A percentile compares a stretch with the other conserved stretches of the same genome.
Conservation (phyloP, 2,329 filamentous ascomycete species). For the Paramyrothecium roridum region DNA sequence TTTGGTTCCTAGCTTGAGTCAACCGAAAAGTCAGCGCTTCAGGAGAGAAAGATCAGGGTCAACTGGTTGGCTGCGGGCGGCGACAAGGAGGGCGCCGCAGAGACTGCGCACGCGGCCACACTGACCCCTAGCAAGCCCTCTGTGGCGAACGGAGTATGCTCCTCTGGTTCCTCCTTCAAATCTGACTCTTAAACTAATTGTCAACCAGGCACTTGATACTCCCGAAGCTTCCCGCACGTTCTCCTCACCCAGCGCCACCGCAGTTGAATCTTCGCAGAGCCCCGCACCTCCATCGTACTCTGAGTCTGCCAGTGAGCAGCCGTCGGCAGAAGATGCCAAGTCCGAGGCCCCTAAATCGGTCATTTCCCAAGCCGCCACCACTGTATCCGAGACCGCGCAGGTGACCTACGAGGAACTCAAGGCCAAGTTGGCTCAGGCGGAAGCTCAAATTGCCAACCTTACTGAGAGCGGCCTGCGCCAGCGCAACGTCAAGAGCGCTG, state of each 20-base stretch:
- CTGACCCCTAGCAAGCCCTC: slow-evolving; percentile 40
- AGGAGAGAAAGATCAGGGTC: slow-evolving; percentile 96
- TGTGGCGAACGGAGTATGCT: slow-evolving; percentile 37
- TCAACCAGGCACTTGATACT: slow-evolving; percentile 32
- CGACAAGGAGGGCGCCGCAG: slow-evolving; percentile 9
- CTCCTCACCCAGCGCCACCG: slow-evolving; percentile 38
- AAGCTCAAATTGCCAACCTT: slow-evolving; percentile 67
- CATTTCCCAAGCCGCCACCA: slow-evolving; percentile 38
- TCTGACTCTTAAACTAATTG: slow-evolving; percentile 8
- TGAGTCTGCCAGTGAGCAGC: slow-evolving; percentile 24
- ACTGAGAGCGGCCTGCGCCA: slow-evolving; percentile 75
- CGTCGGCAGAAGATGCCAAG: slow-evolving; percentile 19
- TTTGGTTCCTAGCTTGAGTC: slow-evolving; percentile 63
- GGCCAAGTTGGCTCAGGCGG: slow-evolving; percentile 70
- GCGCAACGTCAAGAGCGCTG: slow-evolving; percentile 61
- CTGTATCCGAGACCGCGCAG: slow-evolving; percentile 42
- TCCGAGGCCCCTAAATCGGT: slow-evolving; percentile 21
- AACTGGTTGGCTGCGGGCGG: slow-evolving; percentile 70
- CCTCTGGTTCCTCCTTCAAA: background rate
- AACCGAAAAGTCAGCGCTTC: slow-evolving; percentile 73
- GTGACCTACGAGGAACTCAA: slow-evolving; percentile 59
- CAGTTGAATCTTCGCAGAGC: slow-evolving; percentile 22
- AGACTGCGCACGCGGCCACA: slow-evolving; percentile 1
- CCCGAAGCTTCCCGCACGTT: slow-evolving; percentile 42
- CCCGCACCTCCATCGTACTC: slow-evolving; percentile 29